Conservation (phyloP, 1,284 basidiomycete species). For the Singerocomus rubriflavus region DNA sequence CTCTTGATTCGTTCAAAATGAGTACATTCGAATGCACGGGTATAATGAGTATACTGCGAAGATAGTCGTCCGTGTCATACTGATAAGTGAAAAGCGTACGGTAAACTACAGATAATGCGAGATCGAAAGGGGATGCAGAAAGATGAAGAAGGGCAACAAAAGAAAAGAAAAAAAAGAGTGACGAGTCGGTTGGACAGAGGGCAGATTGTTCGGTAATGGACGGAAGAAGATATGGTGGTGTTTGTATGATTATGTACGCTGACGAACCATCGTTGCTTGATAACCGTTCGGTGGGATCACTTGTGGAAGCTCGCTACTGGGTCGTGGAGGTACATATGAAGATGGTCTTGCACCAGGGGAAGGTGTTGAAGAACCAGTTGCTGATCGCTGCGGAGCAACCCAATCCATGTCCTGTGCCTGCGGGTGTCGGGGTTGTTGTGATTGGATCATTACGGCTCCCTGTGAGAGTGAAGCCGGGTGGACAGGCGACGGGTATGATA, state of each 20-base stretch:
- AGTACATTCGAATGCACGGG: constrained; percentile 43
- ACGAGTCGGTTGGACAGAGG: constrained; percentile 25
- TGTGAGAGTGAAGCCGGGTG: constrained; percentile 42
- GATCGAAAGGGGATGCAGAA: constrained; percentile 31
- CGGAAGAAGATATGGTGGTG: constrained; percentile 1
- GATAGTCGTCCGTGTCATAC: constrained; percentile 43
- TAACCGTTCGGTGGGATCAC: constrained; percentile 47
- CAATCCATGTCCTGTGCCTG: constrained; percentile 51
- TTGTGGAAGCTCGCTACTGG: constrained; percentile 45
- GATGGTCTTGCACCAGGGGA: constrained; percentile 51
- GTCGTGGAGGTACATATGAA: constrained; percentile 51
- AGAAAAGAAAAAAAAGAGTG: constrained; percentile 21
- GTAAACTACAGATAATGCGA: constrained; percentile 43
- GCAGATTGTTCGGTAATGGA: constrained; percentile 26
- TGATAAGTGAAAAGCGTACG: constrained; percentile 37
- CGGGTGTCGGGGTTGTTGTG: constrained; percentile 36
- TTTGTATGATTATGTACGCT: constrained; percentile 40
- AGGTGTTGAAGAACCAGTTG: constrained; percentile 37
- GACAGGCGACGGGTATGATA: constrained; percentile 41
- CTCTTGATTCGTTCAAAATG: constrained; percentile 37
- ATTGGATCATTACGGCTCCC: constrained; percentile 41
- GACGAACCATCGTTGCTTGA: constrained; percentile 46
- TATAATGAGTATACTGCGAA: constrained; percentile 49
- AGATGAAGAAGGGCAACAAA: constrained; percentile 5
- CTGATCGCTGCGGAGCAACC: constrained; percentile 43